Base-by-base conservation (phyloP, 495 filamentous ascomycete species). In the Mytilinidion resinicola region DNA sequence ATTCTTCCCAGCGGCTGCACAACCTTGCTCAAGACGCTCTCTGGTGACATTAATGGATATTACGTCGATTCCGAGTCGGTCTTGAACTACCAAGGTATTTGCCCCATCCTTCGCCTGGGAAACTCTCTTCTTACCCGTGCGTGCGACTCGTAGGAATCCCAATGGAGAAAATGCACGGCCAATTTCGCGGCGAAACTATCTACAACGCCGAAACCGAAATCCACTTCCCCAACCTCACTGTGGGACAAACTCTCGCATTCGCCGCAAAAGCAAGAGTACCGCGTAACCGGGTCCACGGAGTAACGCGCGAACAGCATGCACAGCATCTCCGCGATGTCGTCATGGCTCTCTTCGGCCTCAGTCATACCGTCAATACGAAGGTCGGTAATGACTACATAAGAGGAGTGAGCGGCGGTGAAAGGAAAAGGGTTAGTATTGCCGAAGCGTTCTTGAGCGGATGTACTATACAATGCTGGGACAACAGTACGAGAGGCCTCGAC, bases 1-100 rank as follows among this genome's bases (percentile, higher is more conserved):
- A 19, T 9, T 12, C 39, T 42, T 42, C 39, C 10, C 9, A 30
- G 17, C 55, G 84, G 85, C 20, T 85, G 82, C 56, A 82, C 84
- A 9, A 90, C 87, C 1, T 81, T 91, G 48, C 66, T 90, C 35
- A 87, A 87, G 71, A 82, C 83, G 9, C 72, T 90, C 11, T 78
- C 82, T 4, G 85, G 85, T 36, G 82, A 88, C 59, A 77, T 78
- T 55, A 76, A 77, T 34, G 77, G 77, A 2, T 67, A 80, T 55
- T 63, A 42, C 11, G 59, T 72, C 34, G 60, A 66, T 33, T 59
- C 65, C 37, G 57, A 51, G n/a, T 67, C 70, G n/a, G 63, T 68
- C 21, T 50, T 73, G 41, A 72, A 72, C 50, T 72, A 70, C 55
- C 64, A 71, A 55, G 66, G 64, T 12, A 69, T 71, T 42, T 1